Evolutionary conservation across 2,329 filamentous ascomycete genomes (phyloP), one percentile per base, ranked within the genome.

Genomic region (Botrytis porri): DNA sequence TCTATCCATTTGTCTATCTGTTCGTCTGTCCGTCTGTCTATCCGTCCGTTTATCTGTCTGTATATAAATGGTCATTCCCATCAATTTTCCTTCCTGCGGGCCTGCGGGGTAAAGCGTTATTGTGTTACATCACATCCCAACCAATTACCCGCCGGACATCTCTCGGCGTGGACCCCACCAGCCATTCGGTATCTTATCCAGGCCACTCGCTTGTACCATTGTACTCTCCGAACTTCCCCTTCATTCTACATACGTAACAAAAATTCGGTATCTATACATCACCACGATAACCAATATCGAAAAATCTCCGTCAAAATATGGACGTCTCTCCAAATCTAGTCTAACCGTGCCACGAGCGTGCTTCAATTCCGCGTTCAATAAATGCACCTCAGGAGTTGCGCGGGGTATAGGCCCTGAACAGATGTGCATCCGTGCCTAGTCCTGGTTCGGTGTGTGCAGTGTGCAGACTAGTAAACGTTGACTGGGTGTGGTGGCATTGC

Each of bases 191-290:
- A 66, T 66, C 64, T 66, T n/a, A 62, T n/a, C 25, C 9, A 14
- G 10, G 10, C n/a, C 22, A 3, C 29, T 51, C 63, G 63, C 63
- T 51, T 37, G 3, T n/a, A 67, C 64, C 29, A 35, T 41, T 20
- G 0, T 20, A 67, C 64, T 67, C 64, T 67, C 64, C 64, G 64
- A 67, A 29, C 45, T 67, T 67, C 64, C 45, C 64, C 64, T 54
- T 51, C 43, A 41, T 63, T 63, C 63, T 48, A 51, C 3, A 51
- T 43, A 51, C 41, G 63, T 45, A 48, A 35, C 63, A 9, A 37
- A 54, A 65, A n/a, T 22, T 65, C 63, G 63, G 43, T 32, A 66
- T 66, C 63, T 66, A n/a, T 9, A 12, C 25, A 41, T 29, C 7
- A 7, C 25, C 37, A 12, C 37, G 22, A 51, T 25, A 20, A 48